Evolutionary conservation across 331 rosid genomes (phyloP), one percentile per base, ranked within the genome.

Genomic region (Acacia pycnantha): DNA sequence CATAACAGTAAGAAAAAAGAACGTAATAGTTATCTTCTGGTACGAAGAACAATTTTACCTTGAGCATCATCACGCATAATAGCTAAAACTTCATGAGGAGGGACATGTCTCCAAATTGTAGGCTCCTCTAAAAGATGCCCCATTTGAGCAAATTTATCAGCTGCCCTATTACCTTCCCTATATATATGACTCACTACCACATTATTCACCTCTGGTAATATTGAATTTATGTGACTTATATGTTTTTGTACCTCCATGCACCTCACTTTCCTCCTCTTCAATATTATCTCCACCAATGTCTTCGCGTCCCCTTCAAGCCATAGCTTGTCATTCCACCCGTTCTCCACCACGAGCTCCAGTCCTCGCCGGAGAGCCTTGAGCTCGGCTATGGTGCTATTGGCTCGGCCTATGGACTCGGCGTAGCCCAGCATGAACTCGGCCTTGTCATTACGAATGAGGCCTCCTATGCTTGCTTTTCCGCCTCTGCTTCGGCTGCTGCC

Each of bases 271-370:
- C 68, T 88, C 76, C 85, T 85, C 67, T 84, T 33, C 70, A 37
- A 88, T 58, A 93, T 76, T 1, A 87, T 83, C 33, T 93, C 97
- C 70, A 91, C 85, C 82, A 91, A 61, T 27, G 89, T 81, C 85
- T 87, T 88, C 12, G 87, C 85, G 77, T 95, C 95, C 15, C 97
- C 98, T 90, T 93, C 95, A 1, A 94, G 86, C 95, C 97, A 93
- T 11, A 93, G 83, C 3, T 47, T 29, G 77, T 91, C 83, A 15
- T 85, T 85, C 97, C 97, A 93, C 16, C 91, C 97, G 73, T 89
- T 89, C 83, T 94, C 95, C 11, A 90, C 83, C 0, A 87, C 95
- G 27, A 93, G 70, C 56, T 93, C 97, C 2, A 91, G 89, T 7
- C 97, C 97, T 80, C 91, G 87, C 29, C 78, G 56, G 0, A 94